Evolutionary conservation across 2,329 filamentous ascomycete genomes (phyloP).

Genomic region (Ophiostoma quercus): DNA sequence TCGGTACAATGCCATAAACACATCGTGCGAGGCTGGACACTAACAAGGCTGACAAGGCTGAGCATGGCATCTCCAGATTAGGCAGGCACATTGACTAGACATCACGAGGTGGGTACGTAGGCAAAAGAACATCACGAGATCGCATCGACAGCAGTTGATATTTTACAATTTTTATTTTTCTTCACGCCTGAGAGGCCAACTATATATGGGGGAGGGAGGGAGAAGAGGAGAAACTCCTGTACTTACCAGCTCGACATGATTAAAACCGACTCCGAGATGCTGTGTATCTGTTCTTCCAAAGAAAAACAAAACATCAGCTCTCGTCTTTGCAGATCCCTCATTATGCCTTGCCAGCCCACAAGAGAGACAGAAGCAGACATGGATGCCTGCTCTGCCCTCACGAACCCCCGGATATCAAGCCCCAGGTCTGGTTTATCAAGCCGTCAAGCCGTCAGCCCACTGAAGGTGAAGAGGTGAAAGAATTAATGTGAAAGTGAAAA

Average conservation of each 20-base stretch:
- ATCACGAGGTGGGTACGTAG: neutral
- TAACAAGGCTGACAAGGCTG: slow-evolving; percentile 6
- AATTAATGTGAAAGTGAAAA: neutral
- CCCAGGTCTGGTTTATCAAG: slow-evolving; percentile 13
- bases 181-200: neutral
- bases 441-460: slow-evolving; percentile 1
- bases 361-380: slow-evolving; percentile 9
- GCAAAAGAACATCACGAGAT: neutral
- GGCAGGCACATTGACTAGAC: neutral
- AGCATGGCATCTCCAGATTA: neutral
- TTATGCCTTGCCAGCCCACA: slow-evolving; percentile 23
- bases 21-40: neutral
- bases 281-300: neutral
- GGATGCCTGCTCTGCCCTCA: neutral
- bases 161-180: slow-evolving; percentile 9
- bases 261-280: slow-evolving; percentile 7
- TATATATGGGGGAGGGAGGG: neutral
- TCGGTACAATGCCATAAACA: neutral
- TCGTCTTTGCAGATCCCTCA: slow-evolving; percentile 21
- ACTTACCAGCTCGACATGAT: slow-evolving; percentile 24
- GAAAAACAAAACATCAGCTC: neutral
- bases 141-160: neutral
- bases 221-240: slow-evolving; percentile 8
- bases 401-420: slow-evolving; percentile 6
- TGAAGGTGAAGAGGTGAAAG: neutral